These are phyloP conservation scores for Aschersonia sp. DNA, from an alignment of 2,329 filamentous ascomycete genomes.

Conservation along the genomic window DNA sequence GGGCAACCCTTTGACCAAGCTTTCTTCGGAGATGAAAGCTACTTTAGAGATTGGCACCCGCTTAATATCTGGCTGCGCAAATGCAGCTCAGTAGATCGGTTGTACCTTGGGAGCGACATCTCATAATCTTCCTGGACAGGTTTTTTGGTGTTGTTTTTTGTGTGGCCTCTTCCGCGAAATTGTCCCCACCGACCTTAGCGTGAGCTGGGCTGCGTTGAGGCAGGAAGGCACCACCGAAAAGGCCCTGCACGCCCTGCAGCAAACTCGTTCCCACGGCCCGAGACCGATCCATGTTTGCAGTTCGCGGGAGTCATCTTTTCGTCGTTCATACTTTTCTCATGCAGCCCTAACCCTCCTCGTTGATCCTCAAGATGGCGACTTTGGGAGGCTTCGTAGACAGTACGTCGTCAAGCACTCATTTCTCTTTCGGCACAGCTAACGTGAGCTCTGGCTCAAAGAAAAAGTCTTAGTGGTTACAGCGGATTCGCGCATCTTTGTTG, in stretches of 20 bases:
- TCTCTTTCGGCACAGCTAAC: background rate
- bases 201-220: too few relatives aligned
- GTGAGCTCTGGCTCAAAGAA: slow-evolving; percentile 36
- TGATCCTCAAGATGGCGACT: slow-evolving; percentile 21
- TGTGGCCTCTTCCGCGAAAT: too few relatives aligned
- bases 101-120: too few relatives aligned
- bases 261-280: background rate
- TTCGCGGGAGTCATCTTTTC: background rate
- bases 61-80: too few relatives aligned
- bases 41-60: too few relatives aligned
- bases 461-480: slow-evolving; percentile 85
- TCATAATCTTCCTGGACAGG: too few relatives aligned
- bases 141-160: too few relatives aligned
- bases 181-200: too few relatives aligned
- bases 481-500: slow-evolving; percentile 76
- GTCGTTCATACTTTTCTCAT: background rate
- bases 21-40: too few relatives aligned
- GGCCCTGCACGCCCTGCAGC: background rate
- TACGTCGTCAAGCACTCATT: slow-evolving; percentile 10
- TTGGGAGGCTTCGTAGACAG: slow-evolving; percentile 31
- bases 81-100: too few relatives aligned
- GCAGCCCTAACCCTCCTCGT: background rate
- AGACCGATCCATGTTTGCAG: background rate
- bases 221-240: too few relatives aligned
- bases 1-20: too few relatives aligned